phyloP scores from a whole-genome alignment of 1,284 basidiomycete genomes.

The Erythrobasidium hasegawianum region DNA sequence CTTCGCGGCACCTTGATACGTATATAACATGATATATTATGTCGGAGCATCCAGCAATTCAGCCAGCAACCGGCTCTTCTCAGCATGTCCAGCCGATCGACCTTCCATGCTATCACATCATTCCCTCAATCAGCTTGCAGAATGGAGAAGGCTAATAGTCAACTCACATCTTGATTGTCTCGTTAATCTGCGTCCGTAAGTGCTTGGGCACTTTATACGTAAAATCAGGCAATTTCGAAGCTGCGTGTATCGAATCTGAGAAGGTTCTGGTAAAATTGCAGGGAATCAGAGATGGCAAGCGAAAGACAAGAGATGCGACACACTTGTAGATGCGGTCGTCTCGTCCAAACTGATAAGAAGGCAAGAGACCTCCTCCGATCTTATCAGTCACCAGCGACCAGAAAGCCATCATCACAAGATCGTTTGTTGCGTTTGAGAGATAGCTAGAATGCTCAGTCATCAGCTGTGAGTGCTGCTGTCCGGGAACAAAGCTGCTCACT shows the following conservation, averaged over 20 bases:
- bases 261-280: too few species aligned
- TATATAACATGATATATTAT: too few species aligned
- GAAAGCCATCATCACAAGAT: constrained; percentile 42
- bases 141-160: too few species aligned
- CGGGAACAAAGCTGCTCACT: too few species aligned
- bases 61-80: constrained; percentile 20
- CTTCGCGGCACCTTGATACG: too few species aligned
- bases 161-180: constrained; percentile 23
- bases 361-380: constrained; percentile 34
- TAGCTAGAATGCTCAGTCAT: constrained; percentile 27
- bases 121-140: constrained; percentile 10
- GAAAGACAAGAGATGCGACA: too few species aligned
- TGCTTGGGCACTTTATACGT: constrained; percentile 11
- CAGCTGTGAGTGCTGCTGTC: too few species aligned
- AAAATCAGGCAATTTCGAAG: constrained; percentile 2
- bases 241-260: constrained; percentile 22
- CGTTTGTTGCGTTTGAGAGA: constrained; percentile 40
- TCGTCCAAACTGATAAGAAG: constrained; percentile 38
- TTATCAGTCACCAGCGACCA: constrained; percentile 41
- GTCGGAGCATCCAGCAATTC: constrained; percentile 12
- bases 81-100: constrained; percentile 21
- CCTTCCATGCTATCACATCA: constrained; percentile 20
- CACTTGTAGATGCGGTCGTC: constrained; percentile 34
- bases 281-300: too few species aligned
- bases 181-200: constrained; percentile 11